These are phyloP conservation scores for Gentiana macrophylla DNA, from an alignment of 257 asterid genomes.

Conservation along the genomic window DNA sequence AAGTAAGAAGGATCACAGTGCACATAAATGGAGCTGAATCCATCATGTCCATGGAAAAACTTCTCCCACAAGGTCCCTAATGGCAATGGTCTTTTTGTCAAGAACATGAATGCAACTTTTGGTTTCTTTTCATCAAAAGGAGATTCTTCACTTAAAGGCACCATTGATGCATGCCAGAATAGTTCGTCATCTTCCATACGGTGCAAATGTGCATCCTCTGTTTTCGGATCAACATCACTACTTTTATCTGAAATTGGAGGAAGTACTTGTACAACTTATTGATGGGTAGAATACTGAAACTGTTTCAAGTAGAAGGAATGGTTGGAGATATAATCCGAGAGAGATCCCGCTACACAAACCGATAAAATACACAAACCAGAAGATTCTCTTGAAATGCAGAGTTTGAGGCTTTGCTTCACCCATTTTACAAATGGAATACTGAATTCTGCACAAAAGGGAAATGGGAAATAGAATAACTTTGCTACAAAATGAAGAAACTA, in stretches of 20 bases:
- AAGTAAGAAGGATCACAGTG: conserved; percentile 47
- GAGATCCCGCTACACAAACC: conserved; percentile 9
- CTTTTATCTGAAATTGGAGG: background rate
- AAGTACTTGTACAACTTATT: background rate
- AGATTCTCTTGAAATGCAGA: background rate
- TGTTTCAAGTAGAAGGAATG: conserved; percentile 1
- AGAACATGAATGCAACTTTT: conserved; percentile 58
- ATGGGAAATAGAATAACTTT: background rate
- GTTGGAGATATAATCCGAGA: conserved; percentile 1
- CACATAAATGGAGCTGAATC: conserved; percentile 45
- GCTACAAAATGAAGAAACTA: background rate
- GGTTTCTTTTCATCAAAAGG: conserved; percentile 24
- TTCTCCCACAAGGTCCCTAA: conserved; percentile 61
- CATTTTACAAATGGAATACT: background rate
- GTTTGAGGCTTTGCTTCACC: conserved; percentile 1
- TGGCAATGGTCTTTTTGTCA: conserved; percentile 39
- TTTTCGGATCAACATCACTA: background rate
- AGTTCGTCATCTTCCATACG: conserved; percentile 10
- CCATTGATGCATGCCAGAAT: conserved; percentile 42
- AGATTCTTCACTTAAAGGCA: conserved; percentile 19
- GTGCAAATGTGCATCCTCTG: background rate
- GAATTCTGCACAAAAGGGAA: background rate
- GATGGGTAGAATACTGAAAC: background rate
- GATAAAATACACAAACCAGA: conserved; percentile 6
- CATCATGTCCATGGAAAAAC: conserved; percentile 39